Percentiles rank a stretch among this genome's conserved stretches.
Conservation (phyloP, 2,329 filamentous ascomycete species). For the Shiraia sp. region DNA sequence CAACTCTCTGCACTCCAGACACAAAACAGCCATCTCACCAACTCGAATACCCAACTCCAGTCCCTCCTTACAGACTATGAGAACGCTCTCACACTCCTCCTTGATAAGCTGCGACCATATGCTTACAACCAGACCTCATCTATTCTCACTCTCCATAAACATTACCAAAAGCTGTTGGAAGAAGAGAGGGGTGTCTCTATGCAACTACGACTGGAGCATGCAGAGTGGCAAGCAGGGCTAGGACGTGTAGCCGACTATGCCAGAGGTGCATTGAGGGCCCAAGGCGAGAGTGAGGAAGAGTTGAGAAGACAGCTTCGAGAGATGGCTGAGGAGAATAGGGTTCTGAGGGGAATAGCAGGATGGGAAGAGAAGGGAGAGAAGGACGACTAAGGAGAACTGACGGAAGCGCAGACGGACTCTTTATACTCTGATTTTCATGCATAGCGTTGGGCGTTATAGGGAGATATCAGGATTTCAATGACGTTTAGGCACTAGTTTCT, state of each 20-base stretch:
- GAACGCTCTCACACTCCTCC: conserved; percentile 43
- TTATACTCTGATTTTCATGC: conserved; percentile 4
- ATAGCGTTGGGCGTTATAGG: conserved; percentile 28
- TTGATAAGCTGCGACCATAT: conserved; percentile 39
- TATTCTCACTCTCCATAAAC: conserved; percentile 51
- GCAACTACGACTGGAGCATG: conserved; percentile 52
- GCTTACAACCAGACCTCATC: conserved; percentile 49
- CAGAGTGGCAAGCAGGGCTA: conserved; percentile 54
- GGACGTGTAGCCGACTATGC: conserved; percentile 49
- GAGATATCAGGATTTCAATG: conserved; percentile 8
- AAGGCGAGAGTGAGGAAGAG: conserved; percentile 43
- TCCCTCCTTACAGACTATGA: conserved; percentile 48
- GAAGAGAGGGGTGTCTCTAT: conserved; percentile 50
- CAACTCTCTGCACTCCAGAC: conserved; percentile 37
- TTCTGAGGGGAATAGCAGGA: conserved; percentile 50
- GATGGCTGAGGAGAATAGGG: conserved; percentile 53
- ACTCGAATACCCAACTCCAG: conserved; percentile 30
- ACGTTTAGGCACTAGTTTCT: not conserved
- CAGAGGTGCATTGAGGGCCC: conserved; percentile 43
- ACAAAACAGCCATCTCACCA: conserved; percentile 27
- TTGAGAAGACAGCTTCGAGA: conserved; percentile 46
- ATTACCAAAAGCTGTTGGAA: conserved; percentile 52
- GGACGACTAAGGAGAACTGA: conserved; percentile 45
- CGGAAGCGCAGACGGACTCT: not conserved
- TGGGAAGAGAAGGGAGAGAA: conserved; percentile 50